Base-by-base conservation (phyloP, 148 eudicot species). In the Vaccinium corymbosum region DNA sequence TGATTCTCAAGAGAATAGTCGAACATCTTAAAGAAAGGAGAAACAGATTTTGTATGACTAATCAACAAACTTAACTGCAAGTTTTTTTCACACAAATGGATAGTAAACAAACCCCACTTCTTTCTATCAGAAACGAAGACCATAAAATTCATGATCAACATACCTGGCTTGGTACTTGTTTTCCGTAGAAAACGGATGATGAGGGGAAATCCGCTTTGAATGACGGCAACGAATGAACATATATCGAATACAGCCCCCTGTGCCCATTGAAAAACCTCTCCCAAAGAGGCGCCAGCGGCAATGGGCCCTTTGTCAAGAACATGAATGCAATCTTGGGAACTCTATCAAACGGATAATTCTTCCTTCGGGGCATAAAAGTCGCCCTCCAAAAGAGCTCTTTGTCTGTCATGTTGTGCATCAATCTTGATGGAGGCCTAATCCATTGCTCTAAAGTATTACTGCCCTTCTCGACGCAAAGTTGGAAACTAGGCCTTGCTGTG, bases 271-370 rank as follows among this genome's bases (percentile, higher is more conserved):
- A 96, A 77, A 93, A 96, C 91, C 95, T 94, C 90, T 93, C 98
- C 98, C 98, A 96, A 51, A 96, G 85, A 74, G 95, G 98, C 11
- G 98, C 94, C 79, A 96, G 86, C 7, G 98, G 98, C 92, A 96
- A 90, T 22, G 98, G 98, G 25, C 98, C 98, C 80, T 94, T 96
- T 2, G 97, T 84, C 94, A 96, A 90, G 91, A 96, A 96, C 98
- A 96, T 96, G 83, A 96, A 96, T 7, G 98, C 98, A 84, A 96
- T 87, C 87, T 94, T 96, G 13, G 98, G 98, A 64, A 81, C 84
- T 86, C 98, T 90, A 2, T 38, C 29, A 59, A 92, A 95, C 4
- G 98, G 98, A 82, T 92, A 92, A 62, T 84, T 89, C 62, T 89
- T 91, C 19, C 92, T 89, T 6, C 84, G 81, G 25, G 98, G 96